These are phyloP conservation scores for Dicorynia guianensis DNA, from an alignment of 306 rosid species.

Conservation along the genomic window DNA sequence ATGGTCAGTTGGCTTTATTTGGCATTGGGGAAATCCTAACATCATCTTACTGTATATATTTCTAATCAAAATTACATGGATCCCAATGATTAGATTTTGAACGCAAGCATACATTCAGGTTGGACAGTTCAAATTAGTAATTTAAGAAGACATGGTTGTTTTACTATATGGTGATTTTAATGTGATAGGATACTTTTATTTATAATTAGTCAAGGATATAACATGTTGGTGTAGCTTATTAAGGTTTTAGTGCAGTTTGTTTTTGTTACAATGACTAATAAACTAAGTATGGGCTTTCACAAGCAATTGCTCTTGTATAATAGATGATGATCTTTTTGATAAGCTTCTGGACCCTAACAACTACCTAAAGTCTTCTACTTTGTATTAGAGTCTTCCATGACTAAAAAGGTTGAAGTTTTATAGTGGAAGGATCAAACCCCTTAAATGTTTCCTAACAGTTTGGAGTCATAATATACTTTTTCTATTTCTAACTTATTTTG, in stretches of 20 bases:
- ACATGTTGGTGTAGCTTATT: background rate
- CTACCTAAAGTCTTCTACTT: too few relatives aligned
- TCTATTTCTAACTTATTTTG: too few relatives aligned
- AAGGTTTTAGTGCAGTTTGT: background rate
- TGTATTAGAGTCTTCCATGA: background rate
- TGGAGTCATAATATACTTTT: too few relatives aligned
- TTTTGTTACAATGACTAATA: background rate
- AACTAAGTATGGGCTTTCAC: background rate
- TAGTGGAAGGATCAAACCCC: too few relatives aligned
- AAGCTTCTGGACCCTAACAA: background rate
- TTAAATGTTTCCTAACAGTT: too few relatives aligned
- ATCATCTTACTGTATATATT: conserved; percentile 42
- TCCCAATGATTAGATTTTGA: conserved; percentile 40
- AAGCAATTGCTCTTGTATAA: background rate
- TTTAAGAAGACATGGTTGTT: conserved; percentile 32
- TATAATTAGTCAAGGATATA: background rate
- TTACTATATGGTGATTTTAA: conserved; percentile 31
- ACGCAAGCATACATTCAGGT: conserved; percentile 35
- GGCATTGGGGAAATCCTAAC: conserved; percentile 46
- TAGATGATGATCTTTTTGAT: background rate
- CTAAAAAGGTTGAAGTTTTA: too few relatives aligned
- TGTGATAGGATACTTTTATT: conserved; percentile 20
- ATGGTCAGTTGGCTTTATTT: conserved; percentile 46
- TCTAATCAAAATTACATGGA: conserved; percentile 27
- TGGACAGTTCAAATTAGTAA: conserved; percentile 28